Evolutionary conservation across 1,139 yeast genomes (phyloP), one percentile per base, ranked within the genome.

Genomic region (Hyphopichia wangnamkhiaoensis): DNA sequence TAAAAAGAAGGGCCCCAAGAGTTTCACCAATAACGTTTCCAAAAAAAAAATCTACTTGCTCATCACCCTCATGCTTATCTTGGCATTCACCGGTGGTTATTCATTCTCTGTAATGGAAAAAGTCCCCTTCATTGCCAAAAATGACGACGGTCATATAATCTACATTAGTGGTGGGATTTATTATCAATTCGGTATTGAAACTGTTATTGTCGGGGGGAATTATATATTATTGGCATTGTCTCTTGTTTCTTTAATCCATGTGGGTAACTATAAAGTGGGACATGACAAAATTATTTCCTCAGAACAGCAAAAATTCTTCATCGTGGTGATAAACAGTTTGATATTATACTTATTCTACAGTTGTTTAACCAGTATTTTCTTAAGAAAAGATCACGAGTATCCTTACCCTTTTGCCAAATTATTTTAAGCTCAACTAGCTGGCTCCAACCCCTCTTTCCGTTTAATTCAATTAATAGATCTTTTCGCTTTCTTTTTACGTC

Each of bases 131-230:
- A 49, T 84, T n/a, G 80, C 84, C 1, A 66, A 65, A 39, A 65
- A 71, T 48, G 74, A 73, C 8, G 48, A 71, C 1, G 76, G 78
- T 5, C 60, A 65, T 5, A 59, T 79, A 28, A 70, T 83, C 57
- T 70, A 66, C 48, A 76, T 81, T 37, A 75, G 85, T 46, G 88
- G 88, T 5, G 88, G 86, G 1, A 58, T 62, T 6, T 76, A 73
- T 42, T 80, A 79, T 65, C 93, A 84, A 56, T 80, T 84, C 58
- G 93, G 93, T 1, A 60, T 76, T 4, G 94, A 85, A 55, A 71
- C 81, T 2, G 52, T 78, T 5, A 54, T 79, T 8, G 71, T 84
- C 3, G 75, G 78, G 0, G 55, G 56, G 3, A 62, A 70, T 39
- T 86, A 85, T 52, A 47, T 71, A 10, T 47, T 59, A 1, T 62